phyloP scores from a whole-genome alignment of 768 basidiomycete genomes.

The Tricholoma flavovirens region DNA sequence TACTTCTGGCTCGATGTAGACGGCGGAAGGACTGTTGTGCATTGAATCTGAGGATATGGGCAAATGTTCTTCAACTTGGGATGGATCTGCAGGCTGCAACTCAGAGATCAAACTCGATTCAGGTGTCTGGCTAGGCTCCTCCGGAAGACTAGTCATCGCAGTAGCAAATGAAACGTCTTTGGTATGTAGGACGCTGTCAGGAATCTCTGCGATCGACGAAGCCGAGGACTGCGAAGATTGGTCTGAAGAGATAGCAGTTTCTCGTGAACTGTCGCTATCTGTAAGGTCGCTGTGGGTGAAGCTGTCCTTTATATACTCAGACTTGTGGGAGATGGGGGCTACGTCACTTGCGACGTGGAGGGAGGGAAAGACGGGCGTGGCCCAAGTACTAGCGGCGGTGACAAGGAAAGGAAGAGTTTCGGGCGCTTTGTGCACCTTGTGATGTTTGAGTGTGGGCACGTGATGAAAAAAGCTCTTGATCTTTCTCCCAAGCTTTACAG shows the following conservation, averaged over 20 bases:
- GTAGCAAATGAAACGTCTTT: neutral
- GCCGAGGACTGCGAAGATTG: slow-evolving; percentile 6
- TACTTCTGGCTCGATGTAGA: slow-evolving; percentile 40
- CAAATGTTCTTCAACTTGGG: neutral
- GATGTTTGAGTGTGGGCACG: slow-evolving; percentile 18
- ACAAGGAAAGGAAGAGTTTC: slow-evolving; percentile 16
- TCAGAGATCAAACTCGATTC: slow-evolving; percentile 1
- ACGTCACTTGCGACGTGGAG: slow-evolving; percentile 18
- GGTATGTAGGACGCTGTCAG: neutral
- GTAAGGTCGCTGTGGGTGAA: slow-evolving; percentile 6
- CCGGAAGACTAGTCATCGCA: neutral
- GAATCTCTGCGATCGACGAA: neutral
- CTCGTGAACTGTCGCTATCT: slow-evolving; percentile 4
- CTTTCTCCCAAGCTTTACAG: slow-evolving; percentile 19
- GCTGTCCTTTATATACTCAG: slow-evolving; percentile 13
- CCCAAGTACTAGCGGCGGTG: slow-evolving; percentile 21
- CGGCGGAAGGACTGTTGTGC: slow-evolving; percentile 23
- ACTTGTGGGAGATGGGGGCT: slow-evolving; percentile 9
- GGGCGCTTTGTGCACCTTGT: slow-evolving; percentile 11
- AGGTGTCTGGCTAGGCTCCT: neutral
- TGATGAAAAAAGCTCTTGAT: slow-evolving; percentile 17
- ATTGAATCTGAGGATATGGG: slow-evolving; percentile 8
- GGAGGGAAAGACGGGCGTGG: slow-evolving; percentile 38
- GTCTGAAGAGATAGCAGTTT: slow-evolving; percentile 5
- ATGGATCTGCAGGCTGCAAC: neutral